Evolutionary conservation across 2,329 filamentous ascomycete genomes (phyloP).

Genomic region (Neofusicoccum umdonicola): DNA sequence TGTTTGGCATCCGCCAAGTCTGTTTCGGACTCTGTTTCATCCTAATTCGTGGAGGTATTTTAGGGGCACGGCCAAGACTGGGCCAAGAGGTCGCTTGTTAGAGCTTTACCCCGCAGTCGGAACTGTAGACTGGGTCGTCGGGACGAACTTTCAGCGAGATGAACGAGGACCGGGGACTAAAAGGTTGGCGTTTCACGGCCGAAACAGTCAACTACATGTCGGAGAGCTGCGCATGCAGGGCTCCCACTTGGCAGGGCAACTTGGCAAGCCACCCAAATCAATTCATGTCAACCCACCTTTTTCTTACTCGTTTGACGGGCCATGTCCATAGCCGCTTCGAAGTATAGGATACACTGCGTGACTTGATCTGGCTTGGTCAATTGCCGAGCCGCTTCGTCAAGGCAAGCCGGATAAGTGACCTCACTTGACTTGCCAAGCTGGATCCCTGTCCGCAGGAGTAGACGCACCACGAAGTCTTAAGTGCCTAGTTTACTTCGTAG

Average conservation of each 20-base stretch:
- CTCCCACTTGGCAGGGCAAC: no score
- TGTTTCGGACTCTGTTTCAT: neutral
- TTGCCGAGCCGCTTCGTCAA: no score
- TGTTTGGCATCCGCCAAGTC: neutral
- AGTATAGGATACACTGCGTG: no score
- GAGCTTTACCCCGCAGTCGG: slow-evolving; percentile 1
- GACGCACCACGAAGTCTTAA: neutral
- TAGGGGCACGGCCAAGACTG: slow-evolving; percentile 1
- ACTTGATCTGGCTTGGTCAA: no score
- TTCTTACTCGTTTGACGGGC: no score
- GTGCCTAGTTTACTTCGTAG: neutral
- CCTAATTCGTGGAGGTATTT: neutral
- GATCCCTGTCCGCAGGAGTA: neutral
- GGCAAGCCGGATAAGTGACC: no score
- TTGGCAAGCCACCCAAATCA: no score
- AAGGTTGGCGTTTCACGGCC: neutral
- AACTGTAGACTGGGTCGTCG: neutral
- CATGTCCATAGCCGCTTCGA: no score
- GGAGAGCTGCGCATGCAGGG: neutral
- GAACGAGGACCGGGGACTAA: neutral
- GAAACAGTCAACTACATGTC: neutral
- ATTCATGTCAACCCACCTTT: no score
- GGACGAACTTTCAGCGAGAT: slow-evolving; percentile 2
- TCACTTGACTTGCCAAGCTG: no score
- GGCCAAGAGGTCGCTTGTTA: neutral